phyloP scores from a whole-genome alignment of 1,284 basidiomycete species.

The Ustilago tritici region DNA sequence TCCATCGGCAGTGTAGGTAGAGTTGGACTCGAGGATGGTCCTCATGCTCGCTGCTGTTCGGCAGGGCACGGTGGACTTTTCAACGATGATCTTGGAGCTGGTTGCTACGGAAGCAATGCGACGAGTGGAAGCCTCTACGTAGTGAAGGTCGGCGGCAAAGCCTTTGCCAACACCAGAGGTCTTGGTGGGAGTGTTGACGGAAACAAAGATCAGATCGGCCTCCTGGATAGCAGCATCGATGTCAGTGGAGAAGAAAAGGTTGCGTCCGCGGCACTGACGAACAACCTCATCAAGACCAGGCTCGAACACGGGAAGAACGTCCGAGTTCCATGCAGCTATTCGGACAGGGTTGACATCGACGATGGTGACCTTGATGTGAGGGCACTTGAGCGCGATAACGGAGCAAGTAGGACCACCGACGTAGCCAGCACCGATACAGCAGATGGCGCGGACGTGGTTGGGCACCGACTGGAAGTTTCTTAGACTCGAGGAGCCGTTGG shows the following conservation, averaged over 20 bases:
- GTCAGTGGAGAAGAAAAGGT: slow-evolving; percentile 96
- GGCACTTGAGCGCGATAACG: slow-evolving; percentile 93
- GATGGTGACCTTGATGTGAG: slow-evolving; percentile 93
- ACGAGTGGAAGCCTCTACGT: slow-evolving; percentile 86
- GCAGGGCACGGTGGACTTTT: slow-evolving; percentile 99
- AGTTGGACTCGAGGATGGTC: slow-evolving; percentile 97
- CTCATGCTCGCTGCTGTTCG: slow-evolving; percentile 99
- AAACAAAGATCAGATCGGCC: slow-evolving; percentile 82
- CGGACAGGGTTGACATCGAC: slow-evolving; percentile 96
- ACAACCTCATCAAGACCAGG: slow-evolving; percentile 96
- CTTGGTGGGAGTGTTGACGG: slow-evolving; percentile 98
- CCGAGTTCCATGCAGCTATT: slow-evolving; percentile 93
- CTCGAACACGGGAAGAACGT: slow-evolving; percentile 88
- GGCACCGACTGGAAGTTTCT: slow-evolving; percentile 37
- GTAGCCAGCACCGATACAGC: slow-evolving; percentile 88
- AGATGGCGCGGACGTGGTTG: slow-evolving; percentile 63
- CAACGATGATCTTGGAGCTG: slow-evolving; percentile 96
- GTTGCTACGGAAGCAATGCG: slow-evolving; percentile 91
- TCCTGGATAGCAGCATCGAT: slow-evolving; percentile 92
- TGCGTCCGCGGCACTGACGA: slow-evolving; percentile 85
- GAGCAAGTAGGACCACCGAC: slow-evolving; percentile 85
- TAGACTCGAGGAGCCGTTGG: slow-evolving; percentile 38
- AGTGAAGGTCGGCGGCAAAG: slow-evolving; percentile 88
- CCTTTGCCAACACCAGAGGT: slow-evolving; percentile 96
- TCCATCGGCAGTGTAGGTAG: slow-evolving; percentile 72